Conservation (phyloP, 1,139 yeast genomes). For the Pichia sp. region DNA sequence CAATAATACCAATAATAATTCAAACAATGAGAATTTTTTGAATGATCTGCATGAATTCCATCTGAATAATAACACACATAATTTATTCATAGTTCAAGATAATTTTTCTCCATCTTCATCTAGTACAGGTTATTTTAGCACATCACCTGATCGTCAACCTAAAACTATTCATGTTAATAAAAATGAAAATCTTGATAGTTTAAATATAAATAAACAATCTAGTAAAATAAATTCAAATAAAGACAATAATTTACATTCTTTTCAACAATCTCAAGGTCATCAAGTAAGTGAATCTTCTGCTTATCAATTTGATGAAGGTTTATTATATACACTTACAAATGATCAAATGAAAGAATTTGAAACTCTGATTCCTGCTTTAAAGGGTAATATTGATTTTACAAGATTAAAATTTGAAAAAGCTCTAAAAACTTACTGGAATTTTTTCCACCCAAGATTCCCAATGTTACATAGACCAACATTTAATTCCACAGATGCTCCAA, state of each 20-base stretch:
- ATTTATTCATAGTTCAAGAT: constrained; percentile 27
- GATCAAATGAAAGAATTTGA: constrained; percentile 20
- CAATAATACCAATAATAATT: background rate
- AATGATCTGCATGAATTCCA: constrained; percentile 22
- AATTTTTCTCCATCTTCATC: constrained; percentile 22
- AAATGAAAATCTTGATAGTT: too few relatives aligned
- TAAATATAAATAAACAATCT: background rate
- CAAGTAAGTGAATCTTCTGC: constrained; percentile 6
- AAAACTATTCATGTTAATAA: too few relatives aligned
- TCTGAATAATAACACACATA: constrained; percentile 22
- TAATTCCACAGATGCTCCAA: constrained; percentile 36
- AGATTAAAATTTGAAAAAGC: constrained; percentile 26
- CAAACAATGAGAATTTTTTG: background rate
- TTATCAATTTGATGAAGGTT: constrained; percentile 8
- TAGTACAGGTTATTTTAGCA: constrained; percentile 9
- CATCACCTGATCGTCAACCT: constrained; percentile 2
- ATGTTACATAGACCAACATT: constrained; percentile 47
- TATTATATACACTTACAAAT: constrained; percentile 13
- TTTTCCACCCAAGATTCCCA: constrained; percentile 46
- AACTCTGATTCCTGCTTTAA: constrained; percentile 24
- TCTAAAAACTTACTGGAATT: constrained; percentile 39
- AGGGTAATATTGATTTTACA: constrained; percentile 26
- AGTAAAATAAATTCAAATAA: background rate
- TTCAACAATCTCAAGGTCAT: constrained; percentile 17
- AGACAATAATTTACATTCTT: constrained; percentile 7